Evolutionary conservation across 805 yeast species (phyloP).

Genomic region (Cyberlindnera galapagoensis): DNA sequence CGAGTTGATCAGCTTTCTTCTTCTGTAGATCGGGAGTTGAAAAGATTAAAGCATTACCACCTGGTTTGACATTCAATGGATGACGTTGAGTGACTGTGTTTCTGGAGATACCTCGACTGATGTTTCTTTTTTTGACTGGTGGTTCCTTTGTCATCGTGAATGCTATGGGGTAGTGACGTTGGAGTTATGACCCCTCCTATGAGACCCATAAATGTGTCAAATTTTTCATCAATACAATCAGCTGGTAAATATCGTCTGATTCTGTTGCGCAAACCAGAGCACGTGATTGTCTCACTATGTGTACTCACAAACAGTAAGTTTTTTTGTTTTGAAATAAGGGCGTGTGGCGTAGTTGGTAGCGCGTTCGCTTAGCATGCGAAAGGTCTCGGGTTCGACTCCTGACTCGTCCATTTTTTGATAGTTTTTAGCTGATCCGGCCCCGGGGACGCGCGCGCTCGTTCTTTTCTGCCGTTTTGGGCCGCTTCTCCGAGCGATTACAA

Average conservation of each 20-base stretch:
- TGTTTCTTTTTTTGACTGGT: slow-evolving; percentile 17
- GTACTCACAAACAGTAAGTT: no score
- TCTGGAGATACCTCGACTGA: slow-evolving; percentile 19
- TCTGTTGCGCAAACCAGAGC: no score
- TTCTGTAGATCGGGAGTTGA: slow-evolving; percentile 12
- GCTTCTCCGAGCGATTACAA: no score
- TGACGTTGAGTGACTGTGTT: slow-evolving; percentile 37
- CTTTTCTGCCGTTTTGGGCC: no score
- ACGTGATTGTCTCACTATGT: no score
- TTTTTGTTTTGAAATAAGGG: slow-evolving; percentile 39
- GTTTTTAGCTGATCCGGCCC: no score
- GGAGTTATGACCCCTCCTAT: no score
- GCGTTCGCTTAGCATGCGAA: slow-evolving; percentile 77
- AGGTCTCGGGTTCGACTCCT: slow-evolving; percentile 77
- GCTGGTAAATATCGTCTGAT: no score
- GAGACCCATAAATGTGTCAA: no score
- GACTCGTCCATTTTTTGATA: slow-evolving; percentile 52
- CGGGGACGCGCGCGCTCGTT: no score
- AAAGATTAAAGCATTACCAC: slow-evolving; percentile 55
- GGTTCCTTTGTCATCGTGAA: slow-evolving; percentile 17
- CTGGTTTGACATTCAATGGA: slow-evolving; percentile 69
- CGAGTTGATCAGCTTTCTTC: slow-evolving; percentile 29
- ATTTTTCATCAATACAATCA: no score
- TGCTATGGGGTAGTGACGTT: no score
- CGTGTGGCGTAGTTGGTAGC: slow-evolving; percentile 83